These are phyloP conservation scores for Maudiozyma serrabonitensis DNA, from an alignment of 805 yeast genomes.

Conservation along the genomic window DNA sequence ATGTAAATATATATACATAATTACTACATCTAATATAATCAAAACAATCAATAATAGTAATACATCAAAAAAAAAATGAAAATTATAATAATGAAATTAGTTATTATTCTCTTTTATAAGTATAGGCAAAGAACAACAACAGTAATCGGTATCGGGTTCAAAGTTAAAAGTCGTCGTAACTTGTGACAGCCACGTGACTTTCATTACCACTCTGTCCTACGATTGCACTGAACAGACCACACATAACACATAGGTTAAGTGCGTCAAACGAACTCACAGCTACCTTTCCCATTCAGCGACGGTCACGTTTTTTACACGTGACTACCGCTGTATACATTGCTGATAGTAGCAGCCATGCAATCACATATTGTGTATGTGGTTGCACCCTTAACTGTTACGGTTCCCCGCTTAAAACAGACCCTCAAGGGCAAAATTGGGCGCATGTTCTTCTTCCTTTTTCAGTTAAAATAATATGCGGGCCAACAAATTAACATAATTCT, in stretches of 20 bases:
- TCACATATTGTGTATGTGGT: not conserved
- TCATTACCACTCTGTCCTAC: constrained; percentile 18
- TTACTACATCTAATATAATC: not conserved
- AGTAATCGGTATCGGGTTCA: constrained; percentile 33
- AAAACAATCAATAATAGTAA: not conserved
- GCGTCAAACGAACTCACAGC: constrained; percentile 26
- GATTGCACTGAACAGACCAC: constrained; percentile 32
- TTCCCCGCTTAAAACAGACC: constrained; percentile 11
- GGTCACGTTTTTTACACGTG: not conserved
- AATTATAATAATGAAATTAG: not conserved
- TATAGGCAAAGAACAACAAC: constrained; percentile 14
- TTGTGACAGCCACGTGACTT: not conserved
- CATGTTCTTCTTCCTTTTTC: constrained; percentile 1
- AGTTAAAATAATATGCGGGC: not conserved
- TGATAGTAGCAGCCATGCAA: constrained; percentile 20
- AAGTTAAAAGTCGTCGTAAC: too few species aligned
- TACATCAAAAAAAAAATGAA: not conserved
- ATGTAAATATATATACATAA: not conserved
- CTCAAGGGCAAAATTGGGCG: constrained; percentile 12
- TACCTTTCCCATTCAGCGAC: constrained; percentile 25
- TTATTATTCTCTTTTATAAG: too few species aligned
- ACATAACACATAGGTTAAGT: constrained; percentile 1
- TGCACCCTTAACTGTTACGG: constrained; percentile 7
- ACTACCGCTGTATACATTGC: constrained; percentile 17
- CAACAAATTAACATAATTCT: not conserved